Base-by-base conservation (phyloP, 2,329 filamentous ascomycete genomes). In the Escovopsis sp. region DNA sequence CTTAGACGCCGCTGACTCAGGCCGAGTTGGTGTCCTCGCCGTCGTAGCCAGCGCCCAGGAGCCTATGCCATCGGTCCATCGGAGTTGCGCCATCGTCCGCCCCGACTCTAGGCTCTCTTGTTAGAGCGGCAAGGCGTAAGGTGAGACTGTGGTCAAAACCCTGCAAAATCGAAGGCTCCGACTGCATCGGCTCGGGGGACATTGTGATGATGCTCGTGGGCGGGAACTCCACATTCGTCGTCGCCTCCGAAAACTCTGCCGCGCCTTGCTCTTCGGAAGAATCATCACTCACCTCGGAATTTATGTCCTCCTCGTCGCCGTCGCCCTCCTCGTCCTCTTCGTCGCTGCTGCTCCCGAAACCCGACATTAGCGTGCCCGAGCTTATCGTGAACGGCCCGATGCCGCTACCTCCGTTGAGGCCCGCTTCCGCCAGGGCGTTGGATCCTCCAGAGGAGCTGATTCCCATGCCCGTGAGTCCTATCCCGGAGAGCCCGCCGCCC, bases 271-370 rank as follows among this genome's bases (percentile, higher is more conserved):
- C 55, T 42, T 60, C 56, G 54, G 49, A 51, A 50, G 55, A 62
- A 59, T 59, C 56, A 46, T 51, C 49, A 63, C 76, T 73, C 64
- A 80, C 77, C 76, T 80, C 77, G 48, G 70, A 77, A 56, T 73
- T 75, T 34, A 76, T 75, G 47, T 85, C 82, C 52, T 85, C 82
- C 50, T 89, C 81, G 50, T 82, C 82, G 45, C 85, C 84, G 47
- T 94, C 85, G 64, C 86, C 83, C 48, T 95, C 89, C 53, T 95
- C 89, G 49, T 96, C 91, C 51, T 96, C 91, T 61, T 95, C 89
- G 53, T 94, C 87, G 55, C 87, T 94, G 39, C 85, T 91, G 63
- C 87, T 94, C 56, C 86, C 88, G 63, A 96, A 96, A 41, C 88
- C 87, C 56, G 85, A 89, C 63, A 91, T 75, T 46, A 94, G 67